A percentile compares a stretch with the other conserved stretches of the same genome.
Conservation (phyloP, 2,329 filamentous ascomycete species). For the Pyrenophora seminiperda region DNA sequence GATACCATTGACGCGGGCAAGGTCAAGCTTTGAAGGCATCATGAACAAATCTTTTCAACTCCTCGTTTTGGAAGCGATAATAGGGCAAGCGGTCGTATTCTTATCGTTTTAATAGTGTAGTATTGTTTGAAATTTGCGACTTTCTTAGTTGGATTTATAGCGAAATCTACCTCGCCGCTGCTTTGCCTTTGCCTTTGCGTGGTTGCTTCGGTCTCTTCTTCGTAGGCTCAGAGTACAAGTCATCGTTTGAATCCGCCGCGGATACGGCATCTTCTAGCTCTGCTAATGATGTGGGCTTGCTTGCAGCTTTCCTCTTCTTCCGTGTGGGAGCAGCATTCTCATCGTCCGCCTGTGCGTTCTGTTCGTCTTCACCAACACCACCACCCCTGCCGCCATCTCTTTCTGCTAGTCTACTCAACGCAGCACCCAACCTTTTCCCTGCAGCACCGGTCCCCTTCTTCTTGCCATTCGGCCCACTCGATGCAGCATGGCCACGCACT, state of each 20-base stretch:
- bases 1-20: slow-evolving; percentile 32
- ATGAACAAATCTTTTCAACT: too few species aligned
- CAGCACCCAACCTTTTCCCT: slow-evolving; percentile 44
- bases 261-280: slow-evolving; percentile 20
- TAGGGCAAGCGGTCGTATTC: neutral
- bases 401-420: slow-evolving; percentile 38
- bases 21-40: slow-evolving; percentile 34
- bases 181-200: slow-evolving; percentile 19
- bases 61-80: neutral
- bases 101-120: neutral
- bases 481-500: slow-evolving; percentile 56
- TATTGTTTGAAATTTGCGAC: neutral
- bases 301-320: slow-evolving; percentile 31
- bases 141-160: neutral
- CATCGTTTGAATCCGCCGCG: slow-evolving; percentile 20
- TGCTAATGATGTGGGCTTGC: slow-evolving; percentile 14
- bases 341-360: slow-evolving; percentile 16
- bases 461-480: slow-evolving; percentile 62
- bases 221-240: slow-evolving; percentile 36
- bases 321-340: slow-evolving; percentile 11
- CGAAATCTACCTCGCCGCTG: neutral
- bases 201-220: slow-evolving; percentile 34
- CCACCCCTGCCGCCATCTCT: slow-evolving; percentile 34
- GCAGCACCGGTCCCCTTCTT: slow-evolving; percentile 37
- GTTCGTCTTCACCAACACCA: slow-evolving; percentile 29